Evolutionary conservation across 768 basidiomycete genomes (phyloP), one percentile per base, ranked within the genome.

Genomic region (Suillus fuscotomentosus): DNA sequence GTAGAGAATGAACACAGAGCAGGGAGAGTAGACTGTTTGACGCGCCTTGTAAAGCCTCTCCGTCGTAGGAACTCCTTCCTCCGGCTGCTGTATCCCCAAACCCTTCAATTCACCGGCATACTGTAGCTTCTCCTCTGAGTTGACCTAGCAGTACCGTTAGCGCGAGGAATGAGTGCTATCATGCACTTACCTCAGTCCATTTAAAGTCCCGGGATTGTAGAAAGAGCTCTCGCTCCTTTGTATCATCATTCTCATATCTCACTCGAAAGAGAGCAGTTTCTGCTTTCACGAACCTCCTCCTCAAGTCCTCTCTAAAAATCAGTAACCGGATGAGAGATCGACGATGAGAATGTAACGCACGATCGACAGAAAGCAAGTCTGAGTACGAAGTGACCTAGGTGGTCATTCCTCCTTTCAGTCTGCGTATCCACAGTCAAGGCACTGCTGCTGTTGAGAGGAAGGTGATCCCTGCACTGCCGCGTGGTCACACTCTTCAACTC

Each of bases 351-450:
- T 34, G 31, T 41, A 38, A 88, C 95, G 74, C 77, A 99, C 96
- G 95, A 94, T 63, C 94, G 88, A 78, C 96, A 97, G 77, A 99
- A 99, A 7, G 97, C 96, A 47, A 99, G 82, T 59, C 97, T 80
- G 66, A 99, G 80, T 13, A 99, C 93, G 76, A 95, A 99, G 77
- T 99, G 97, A 11, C 95, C 89, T 14, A 97, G 81, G 70, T 94
- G 90, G 75, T 99, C 97, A 66, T 84, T 88, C 71, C 84, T 83
- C 65, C 97, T 82, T 74, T 99, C 87, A 11, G 72, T 76, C 41
- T 91, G 85, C 61, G 81, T 66, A 57, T 86, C 81, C 11, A 77
- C 74, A 15, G 70, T 75, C n/a, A 70, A 73, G 0, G 85, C 83
- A n/a, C 83, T 82, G 63, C 84, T 85, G 41, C 82, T 80, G 63